Evolutionary conservation across 2,329 filamentous ascomycete genomes (phyloP).

Genomic region (Hymenoscyphus linearis): DNA sequence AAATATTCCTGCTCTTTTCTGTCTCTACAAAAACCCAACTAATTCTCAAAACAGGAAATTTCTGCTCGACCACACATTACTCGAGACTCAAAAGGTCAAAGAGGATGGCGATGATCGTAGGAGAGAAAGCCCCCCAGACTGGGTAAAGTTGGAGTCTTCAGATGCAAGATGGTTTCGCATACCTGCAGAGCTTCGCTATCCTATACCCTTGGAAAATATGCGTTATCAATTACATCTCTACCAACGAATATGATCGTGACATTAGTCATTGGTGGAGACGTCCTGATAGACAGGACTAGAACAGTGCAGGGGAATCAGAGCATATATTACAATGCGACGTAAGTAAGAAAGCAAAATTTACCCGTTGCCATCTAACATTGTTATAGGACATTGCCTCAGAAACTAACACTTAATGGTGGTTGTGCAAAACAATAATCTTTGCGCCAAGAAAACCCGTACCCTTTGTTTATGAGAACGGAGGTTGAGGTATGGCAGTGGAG

Average conservation of each 20-base stretch:
- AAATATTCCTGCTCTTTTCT: too few species aligned
- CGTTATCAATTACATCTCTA: constrained; percentile 90
- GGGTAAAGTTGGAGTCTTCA: constrained; percentile 70
- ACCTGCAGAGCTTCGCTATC: constrained; percentile 62
- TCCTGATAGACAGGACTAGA: too few species aligned
- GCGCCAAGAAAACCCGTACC: too few species aligned
- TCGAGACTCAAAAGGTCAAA: constrained; percentile 34
- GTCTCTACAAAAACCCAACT: neutral
- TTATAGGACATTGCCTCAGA: too few species aligned
- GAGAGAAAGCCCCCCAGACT: constrained; percentile 40
- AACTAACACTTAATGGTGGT: too few species aligned
- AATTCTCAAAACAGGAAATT: constrained; percentile 47
- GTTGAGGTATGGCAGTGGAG: too few species aligned
- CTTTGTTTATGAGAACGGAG: too few species aligned
- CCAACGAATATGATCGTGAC: constrained; percentile 34
- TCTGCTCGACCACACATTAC: constrained; percentile 77
- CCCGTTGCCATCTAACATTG: too few species aligned
- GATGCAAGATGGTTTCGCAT: constrained; percentile 86
- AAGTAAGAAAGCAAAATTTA: too few species aligned
- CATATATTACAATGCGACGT: too few species aligned
- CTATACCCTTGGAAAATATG: constrained; percentile 89
- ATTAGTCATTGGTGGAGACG: neutral
- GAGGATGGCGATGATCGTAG: constrained; percentile 32
- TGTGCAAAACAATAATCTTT: too few species aligned
- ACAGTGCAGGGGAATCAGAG: too few species aligned